Evolutionary conservation across 495 filamentous ascomycete species (phyloP).

Genomic region (Pyronema domesticum): DNA sequence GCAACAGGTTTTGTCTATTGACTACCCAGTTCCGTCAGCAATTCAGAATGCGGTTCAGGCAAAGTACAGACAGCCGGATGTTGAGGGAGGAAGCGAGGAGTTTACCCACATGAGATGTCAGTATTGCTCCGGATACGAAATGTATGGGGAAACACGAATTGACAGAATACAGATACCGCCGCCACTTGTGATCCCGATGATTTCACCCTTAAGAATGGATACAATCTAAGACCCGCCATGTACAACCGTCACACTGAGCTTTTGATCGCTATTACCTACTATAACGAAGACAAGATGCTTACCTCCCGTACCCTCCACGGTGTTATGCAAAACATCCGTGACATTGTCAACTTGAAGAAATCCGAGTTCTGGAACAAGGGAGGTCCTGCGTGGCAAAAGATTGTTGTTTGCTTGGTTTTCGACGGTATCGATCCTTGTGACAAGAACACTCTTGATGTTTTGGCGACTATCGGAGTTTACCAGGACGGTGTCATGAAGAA

Average conservation of each 20-base stretch:
- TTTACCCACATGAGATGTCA: constrained; percentile 96
- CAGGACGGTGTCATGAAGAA: constrained; percentile 28
- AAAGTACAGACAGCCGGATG: constrained; percentile 73
- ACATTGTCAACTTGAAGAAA: constrained; percentile 27
- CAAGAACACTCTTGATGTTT: constrained; percentile 26
- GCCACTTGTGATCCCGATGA: constrained; percentile 98
- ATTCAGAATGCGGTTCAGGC: constrained; percentile 92
- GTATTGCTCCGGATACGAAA: constrained; percentile 10
- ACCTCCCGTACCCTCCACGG: constrained; percentile 28
- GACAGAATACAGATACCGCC: constrained; percentile 50
- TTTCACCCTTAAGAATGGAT: constrained; percentile 98
- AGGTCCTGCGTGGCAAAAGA: constrained; percentile 29
- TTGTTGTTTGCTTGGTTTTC: constrained; percentile 29
- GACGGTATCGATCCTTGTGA: constrained; percentile 28
- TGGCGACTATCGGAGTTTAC: constrained; percentile 28
- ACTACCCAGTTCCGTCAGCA: constrained; percentile 92
- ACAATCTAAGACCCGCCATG: constrained; percentile 95
- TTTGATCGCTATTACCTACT: constrained; percentile 29
- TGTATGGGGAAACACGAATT: neutral
- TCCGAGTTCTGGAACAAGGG: constrained; percentile 28
- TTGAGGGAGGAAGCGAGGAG: constrained; percentile 76
- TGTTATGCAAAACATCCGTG: constrained; percentile 29
- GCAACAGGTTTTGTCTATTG: constrained; percentile 87
- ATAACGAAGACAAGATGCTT: constrained; percentile 28
- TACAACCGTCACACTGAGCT: constrained; percentile 50